Conservation (phyloP, 305 asterid genomes). For the Rubia peregrina region DNA sequence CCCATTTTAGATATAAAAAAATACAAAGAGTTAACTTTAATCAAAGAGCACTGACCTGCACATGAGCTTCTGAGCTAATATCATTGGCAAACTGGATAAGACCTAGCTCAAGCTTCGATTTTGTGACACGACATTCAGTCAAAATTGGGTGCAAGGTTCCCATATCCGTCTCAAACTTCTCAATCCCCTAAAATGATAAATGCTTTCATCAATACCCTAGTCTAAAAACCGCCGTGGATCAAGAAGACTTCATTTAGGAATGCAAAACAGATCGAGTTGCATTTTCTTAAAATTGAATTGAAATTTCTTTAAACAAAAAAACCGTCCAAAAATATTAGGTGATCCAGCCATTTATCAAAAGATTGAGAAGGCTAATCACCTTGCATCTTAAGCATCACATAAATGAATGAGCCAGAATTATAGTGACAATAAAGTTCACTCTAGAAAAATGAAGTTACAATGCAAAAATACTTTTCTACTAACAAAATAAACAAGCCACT, state of each 20-base stretch:
- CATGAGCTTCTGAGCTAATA: slow-evolving; percentile 98
- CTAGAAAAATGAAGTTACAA: neutral
- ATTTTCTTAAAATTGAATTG: neutral
- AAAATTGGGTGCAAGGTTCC: slow-evolving; percentile 72
- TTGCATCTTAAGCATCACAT: neutral
- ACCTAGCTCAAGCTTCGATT: slow-evolving; percentile 68
- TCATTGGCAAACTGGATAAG: slow-evolving; percentile 93
- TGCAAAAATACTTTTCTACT: neutral
- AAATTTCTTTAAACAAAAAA: neutral
- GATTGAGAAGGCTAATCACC: neutral
- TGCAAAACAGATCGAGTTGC: neutral
- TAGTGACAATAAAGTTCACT: neutral
- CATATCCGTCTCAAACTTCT: slow-evolving; percentile 59
- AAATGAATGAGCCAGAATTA: slow-evolving; percentile 5
- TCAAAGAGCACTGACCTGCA: slow-evolving; percentile 54
- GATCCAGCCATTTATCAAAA: slow-evolving; percentile 2
- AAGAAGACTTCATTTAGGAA: neutral
- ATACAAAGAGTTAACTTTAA: neutral
- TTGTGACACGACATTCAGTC: slow-evolving; percentile 88
- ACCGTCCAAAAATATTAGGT: neutral
- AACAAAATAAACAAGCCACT: neutral
- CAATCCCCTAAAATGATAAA: slow-evolving; percentile 57
- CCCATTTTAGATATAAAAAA: neutral
- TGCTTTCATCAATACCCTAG: neutral
- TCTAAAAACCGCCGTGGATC: neutral